Evolutionary conservation across 441 rosid species (phyloP), one percentile per base, ranked within the genome.

Genomic region (Raphanus hybrid): DNA sequence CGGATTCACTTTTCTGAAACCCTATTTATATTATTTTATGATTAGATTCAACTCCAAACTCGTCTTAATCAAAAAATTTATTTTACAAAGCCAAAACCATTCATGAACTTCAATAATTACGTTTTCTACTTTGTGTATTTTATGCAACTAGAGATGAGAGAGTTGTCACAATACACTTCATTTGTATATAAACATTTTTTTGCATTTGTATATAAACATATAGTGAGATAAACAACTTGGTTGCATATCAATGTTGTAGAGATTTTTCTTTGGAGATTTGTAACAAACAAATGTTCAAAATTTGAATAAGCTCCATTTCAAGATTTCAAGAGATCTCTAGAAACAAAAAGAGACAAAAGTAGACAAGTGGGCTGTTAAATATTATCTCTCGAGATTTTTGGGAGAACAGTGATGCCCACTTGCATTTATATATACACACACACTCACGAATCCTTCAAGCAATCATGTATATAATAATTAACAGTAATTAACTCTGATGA

Each of bases 1-100:
- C 34, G 95, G 89, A 85, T 94, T 97, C 71, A 91, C 90, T 81
- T 94, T 94, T 78, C 91, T 88, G 85, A 94, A 94, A 68, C 98
- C 98, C 98, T 92, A 85, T 82, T 79, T 14, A 61, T 76, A 79
- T 50, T 7, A 73, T 75, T 71, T 70, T 75, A 75, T 70, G 76
- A 39, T 75, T 65, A 80, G 26, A 64, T 58, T 74, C 14, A 74
- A 55, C 75, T 45, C 34, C 27, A 69, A 37, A 58, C 62, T 58
- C 32, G 2, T 32, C 2, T 64, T 34, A 14, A 2, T 58, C 39
- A 27, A 27, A 60, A 60, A 5, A 32, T 26, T 45, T 1, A 48
- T 15, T 29, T 45, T 23, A 64, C 0, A 69, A 32, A 55, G 2
- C 6, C 66, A 69, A 79, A 7, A 63, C 20, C 2, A 48, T 64